Conservation (phyloP, 2,329 filamentous ascomycete species). For the Penicillium sp. region DNA sequence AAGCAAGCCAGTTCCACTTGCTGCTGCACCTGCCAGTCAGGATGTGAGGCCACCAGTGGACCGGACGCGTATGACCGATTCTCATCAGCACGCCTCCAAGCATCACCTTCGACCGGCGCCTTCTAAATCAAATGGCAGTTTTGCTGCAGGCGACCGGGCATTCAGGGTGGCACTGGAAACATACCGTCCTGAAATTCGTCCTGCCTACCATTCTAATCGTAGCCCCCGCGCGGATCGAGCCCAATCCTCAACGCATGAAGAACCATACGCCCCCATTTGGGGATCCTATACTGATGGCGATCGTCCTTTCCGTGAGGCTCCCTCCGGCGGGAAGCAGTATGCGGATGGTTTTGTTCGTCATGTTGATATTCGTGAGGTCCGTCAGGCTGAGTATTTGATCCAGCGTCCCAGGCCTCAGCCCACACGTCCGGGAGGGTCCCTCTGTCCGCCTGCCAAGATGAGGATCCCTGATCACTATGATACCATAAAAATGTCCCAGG, state of each 20-base stretch:
- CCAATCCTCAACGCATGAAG: conserved; percentile 9
- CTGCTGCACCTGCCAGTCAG: conserved; percentile 12
- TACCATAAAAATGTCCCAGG: conserved; percentile 16
- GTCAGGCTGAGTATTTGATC: conserved; percentile 18
- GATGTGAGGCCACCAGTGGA: conserved; percentile 17
- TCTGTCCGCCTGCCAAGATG: conserved; percentile 10
- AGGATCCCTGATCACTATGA: conserved; percentile 11
- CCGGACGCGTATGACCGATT: conserved; percentile 15
- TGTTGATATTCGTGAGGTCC: conserved; percentile 27
- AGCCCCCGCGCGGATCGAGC: conserved; percentile 13
- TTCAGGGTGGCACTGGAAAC: conserved; percentile 16
- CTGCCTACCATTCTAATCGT: conserved; percentile 19
- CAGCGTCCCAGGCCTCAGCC: conserved; percentile 16
- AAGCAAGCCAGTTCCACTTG: conserved; percentile 12
- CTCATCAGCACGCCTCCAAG: conserved; percentile 13
- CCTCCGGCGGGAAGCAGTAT: conserved; percentile 28
- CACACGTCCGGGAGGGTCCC: conserved; percentile 14
- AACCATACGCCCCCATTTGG: conserved; percentile 12
- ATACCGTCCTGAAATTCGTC: conserved; percentile 13
- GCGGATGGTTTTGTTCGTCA: conserved; percentile 38
- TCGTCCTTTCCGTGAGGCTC: conserved; percentile 15
- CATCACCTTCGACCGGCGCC: conserved; percentile 15
- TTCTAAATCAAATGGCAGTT: conserved; percentile 15
- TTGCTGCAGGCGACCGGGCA: conserved; percentile 18
- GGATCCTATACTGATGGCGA: conserved; percentile 16